Percentiles rank a stretch among this genome's conserved stretches.
phyloP scores from a whole-genome alignment of 495 filamentous ascomycete species.

The Pseudomonodictys pantanalensis region DNA sequence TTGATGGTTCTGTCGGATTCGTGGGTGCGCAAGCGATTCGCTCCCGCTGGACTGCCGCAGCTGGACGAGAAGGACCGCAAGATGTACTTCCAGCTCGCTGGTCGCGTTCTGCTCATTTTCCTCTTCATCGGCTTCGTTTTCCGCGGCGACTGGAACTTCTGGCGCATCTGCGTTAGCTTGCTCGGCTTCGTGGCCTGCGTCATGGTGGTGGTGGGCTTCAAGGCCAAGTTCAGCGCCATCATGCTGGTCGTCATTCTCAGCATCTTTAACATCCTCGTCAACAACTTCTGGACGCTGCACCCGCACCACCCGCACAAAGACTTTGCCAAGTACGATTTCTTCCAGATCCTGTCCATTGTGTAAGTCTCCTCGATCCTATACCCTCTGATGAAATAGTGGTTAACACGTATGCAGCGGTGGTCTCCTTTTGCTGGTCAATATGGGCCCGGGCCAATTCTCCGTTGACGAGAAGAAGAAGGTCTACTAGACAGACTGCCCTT shows the following conservation, averaged over 20 bases:
- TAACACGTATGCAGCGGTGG: constrained; percentile 60
- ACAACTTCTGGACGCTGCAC: constrained; percentile 99
- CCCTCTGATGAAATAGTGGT: neutral
- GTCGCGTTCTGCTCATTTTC: constrained; percentile 94
- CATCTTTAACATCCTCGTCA: constrained; percentile 93
- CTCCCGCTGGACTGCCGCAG: constrained; percentile 87
- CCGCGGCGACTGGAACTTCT: constrained; percentile 85
- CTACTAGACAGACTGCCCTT: constrained; percentile 73
- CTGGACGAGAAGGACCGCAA: constrained; percentile 98
- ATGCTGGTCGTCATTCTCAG: constrained; percentile 91
- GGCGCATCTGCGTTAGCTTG: constrained; percentile 75
- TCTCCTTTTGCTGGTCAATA: constrained; percentile 93
- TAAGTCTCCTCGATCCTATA: constrained; percentile 47
- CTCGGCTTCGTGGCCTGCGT: constrained; percentile 88
- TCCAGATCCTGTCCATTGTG: constrained; percentile 99
- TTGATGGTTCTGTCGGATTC: constrained; percentile 97
- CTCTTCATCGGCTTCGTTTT: constrained; percentile 96
- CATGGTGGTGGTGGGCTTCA: constrained; percentile 99
- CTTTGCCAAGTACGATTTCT: constrained; percentile 99
- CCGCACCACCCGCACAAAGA: constrained; percentile 98
- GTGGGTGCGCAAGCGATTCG: constrained; percentile 96
- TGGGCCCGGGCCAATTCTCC: constrained; percentile 93
- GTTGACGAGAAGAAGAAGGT: constrained; percentile 99
- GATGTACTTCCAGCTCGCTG: constrained; percentile 99
- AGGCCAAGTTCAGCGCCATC: constrained; percentile 97